phyloP scores from a whole-genome alignment of 495 filamentous ascomycete genomes.

The Delitschia confertaspora region DNA sequence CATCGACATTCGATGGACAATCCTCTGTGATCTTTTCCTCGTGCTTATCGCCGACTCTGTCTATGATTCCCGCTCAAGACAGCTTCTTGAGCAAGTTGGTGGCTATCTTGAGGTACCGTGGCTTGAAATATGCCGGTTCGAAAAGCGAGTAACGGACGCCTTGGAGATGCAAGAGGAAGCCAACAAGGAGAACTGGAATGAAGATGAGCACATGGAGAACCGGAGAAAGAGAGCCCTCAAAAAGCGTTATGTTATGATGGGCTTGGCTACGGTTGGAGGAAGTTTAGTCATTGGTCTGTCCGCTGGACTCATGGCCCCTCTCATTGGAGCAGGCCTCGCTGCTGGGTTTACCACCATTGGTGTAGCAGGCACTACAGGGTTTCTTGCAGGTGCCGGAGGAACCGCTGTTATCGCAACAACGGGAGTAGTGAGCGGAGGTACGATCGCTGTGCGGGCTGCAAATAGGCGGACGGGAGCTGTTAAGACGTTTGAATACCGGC shows the following conservation, averaged over 20 bases:
- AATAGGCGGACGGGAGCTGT: slow-evolving; percentile 81
- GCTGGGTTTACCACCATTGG: slow-evolving; percentile 94
- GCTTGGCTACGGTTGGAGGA: slow-evolving; percentile 90
- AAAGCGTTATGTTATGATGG: slow-evolving; percentile 86
- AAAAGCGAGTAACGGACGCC: slow-evolving; percentile 94
- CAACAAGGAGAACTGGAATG: slow-evolving; percentile 94
- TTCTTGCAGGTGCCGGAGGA: slow-evolving; percentile 84
- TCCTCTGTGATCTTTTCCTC: slow-evolving; percentile 93
- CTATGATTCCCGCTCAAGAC: slow-evolving; percentile 85
- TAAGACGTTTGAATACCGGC: slow-evolving; percentile 91
- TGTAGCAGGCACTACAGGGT: slow-evolving; percentile 77
- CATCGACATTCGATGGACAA: slow-evolving; percentile 95
- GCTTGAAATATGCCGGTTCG: slow-evolving; percentile 92
- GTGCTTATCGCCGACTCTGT: slow-evolving; percentile 88
- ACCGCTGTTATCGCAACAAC: slow-evolving; percentile 88
- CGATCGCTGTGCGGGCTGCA: slow-evolving; percentile 78
- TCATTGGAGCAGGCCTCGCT: slow-evolving; percentile 91
- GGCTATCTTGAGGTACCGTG: slow-evolving; percentile 69
- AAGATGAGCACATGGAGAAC: slow-evolving; percentile 86
- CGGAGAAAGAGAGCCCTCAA: slow-evolving; percentile 72
- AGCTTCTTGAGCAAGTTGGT: slow-evolving; percentile 76
- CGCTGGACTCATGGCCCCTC: slow-evolving; percentile 80
- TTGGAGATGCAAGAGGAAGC: slow-evolving; percentile 93
- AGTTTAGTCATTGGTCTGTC: slow-evolving; percentile 93
- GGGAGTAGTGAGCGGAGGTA: slow-evolving; percentile 76